Conservation (phyloP, 2,329 filamentous ascomycete genomes). For the Aspergillus fumigatus region DNA sequence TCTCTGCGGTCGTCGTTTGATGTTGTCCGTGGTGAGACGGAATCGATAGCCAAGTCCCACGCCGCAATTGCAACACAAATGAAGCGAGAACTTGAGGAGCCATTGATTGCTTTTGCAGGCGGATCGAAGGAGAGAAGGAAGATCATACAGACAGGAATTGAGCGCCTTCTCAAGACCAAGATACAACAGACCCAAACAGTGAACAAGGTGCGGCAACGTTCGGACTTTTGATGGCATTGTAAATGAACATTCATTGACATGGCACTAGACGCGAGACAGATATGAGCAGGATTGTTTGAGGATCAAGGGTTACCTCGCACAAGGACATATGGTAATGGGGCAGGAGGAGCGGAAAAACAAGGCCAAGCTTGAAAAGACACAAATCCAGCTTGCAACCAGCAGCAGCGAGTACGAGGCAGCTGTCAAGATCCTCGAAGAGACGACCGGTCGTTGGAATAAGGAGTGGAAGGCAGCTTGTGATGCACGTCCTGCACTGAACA, state of each 20-base stretch:
- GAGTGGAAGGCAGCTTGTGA: slow-evolving; percentile 97
- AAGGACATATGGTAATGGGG: slow-evolving; percentile 99
- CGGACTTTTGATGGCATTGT: neutral
- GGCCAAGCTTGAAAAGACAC: slow-evolving; percentile 96
- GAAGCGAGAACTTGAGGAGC: slow-evolving; percentile 94
- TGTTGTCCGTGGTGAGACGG: slow-evolving; percentile 80
- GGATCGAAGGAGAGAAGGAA: slow-evolving; percentile 96
- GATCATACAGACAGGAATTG: slow-evolving; percentile 89
- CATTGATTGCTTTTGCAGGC: slow-evolving; percentile 82
- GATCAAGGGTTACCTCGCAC: slow-evolving; percentile 96
- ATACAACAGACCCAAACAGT: slow-evolving; percentile 84
- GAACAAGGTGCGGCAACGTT: slow-evolving; percentile 66
- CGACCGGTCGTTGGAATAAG: slow-evolving; percentile 90
- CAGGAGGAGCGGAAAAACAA: slow-evolving; percentile 99
- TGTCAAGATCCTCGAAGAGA: slow-evolving; percentile 90
- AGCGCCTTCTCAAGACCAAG: slow-evolving; percentile 91
- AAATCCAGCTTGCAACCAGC: slow-evolving; percentile 85
- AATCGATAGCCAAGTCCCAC: slow-evolving; percentile 91
- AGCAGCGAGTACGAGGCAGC: slow-evolving; percentile 92
- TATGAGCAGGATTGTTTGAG: slow-evolving; percentile 98
- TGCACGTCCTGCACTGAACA: slow-evolving; percentile 34
- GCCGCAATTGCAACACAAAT: slow-evolving; percentile 87
- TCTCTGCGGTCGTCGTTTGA: slow-evolving; percentile 81
- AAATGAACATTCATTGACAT: slow-evolving; percentile 9
- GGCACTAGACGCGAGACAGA: slow-evolving; percentile 69